Conservation (phyloP, 2,329 filamentous ascomycete species). For the Grosmannia clavigera region DNA sequence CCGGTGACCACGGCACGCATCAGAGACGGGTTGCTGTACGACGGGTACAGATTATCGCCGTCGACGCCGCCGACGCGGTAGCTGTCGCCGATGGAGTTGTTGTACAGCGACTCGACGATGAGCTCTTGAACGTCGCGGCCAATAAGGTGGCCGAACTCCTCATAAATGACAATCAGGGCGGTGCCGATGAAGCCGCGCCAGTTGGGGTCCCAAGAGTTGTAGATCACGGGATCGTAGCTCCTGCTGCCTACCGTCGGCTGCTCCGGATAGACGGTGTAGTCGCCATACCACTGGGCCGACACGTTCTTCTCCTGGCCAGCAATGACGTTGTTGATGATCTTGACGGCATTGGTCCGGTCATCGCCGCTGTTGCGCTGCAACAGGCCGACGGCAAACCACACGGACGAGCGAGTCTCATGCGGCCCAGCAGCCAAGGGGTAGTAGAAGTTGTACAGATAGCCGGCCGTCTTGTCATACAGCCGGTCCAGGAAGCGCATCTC, state of each 20-base stretch:
- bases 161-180: constrained; percentile 42
- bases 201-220: constrained; percentile 50
- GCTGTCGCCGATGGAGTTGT: constrained; percentile 44
- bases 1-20: constrained; percentile 51
- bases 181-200: constrained; percentile 53
- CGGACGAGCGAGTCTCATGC: constrained; percentile 44
- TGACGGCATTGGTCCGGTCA: constrained; percentile 6
- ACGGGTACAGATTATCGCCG: constrained; percentile 48
- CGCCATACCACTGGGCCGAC: constrained; percentile 37
- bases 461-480: constrained; percentile 37
- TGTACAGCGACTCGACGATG: constrained; percentile 41
- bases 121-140: constrained; percentile 22
- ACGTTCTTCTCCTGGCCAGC: constrained; percentile 37
- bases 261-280: constrained; percentile 42
- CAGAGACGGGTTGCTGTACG: constrained; percentile 24
- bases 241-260: constrained; percentile 42
- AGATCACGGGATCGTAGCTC: constrained; percentile 33
- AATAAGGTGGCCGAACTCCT: constrained; percentile 41
- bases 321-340: constrained; percentile 32
- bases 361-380: constrained; percentile 38
- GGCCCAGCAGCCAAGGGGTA: constrained; percentile 32
- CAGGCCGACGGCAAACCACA: constrained; percentile 48
- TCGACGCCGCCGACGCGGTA: constrained; percentile 50
- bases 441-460: constrained; percentile 40
- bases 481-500: constrained; percentile 44